Base-by-base conservation (phyloP, 2,329 filamentous ascomycete species). In the Apiospora kogelbergensis region DNA sequence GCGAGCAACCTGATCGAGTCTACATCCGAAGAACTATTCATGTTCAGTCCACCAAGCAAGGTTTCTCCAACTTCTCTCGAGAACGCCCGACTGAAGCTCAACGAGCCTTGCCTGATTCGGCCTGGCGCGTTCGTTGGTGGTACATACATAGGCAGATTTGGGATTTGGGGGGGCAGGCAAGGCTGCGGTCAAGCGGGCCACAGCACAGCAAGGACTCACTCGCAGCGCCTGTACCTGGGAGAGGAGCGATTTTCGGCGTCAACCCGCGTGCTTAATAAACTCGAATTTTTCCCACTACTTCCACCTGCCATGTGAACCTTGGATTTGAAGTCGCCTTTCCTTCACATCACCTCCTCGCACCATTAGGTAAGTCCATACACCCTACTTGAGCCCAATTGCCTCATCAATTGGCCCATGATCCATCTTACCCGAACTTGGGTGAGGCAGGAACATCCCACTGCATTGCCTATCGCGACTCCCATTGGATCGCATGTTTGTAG, bases 211-310 rank as follows among this genome's bases (percentile, higher is more conserved):
- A 60, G 37, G 53, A 60, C 53, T 37, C 53, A 60, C 53, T 60
- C 30, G 22, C 48, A n/a, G 48, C 26, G 17, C 6, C 30, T 60
- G 53, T 33, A 60, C 26, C 26, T 60, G 48, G 46, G 20, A 60
- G 20, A 60, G 53, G 53, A 60, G 53, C 53, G 53, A 60, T 60
- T 60, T 60, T 60, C 53, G 53, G 53, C 53, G 20, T 60, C 53
- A 37, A 60, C 30, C 53, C n/a, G 53, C 30, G 53, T 60, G 53
- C 53, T 60, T 60, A 60, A 60, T 37, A 60, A 37, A 60, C 53
- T 60, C 33, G 53, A 60, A n/a, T 60, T 60, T 60, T 60, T 60
- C 20, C 30, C 30, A 11, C 30, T n/a, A 57, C 30, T 37, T 37
- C 53, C 26, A 60, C 53, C 53, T 60, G 53, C 53, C 30, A 60